Percentiles rank a stretch among this genome's conserved stretches.
phyloP scores from a whole-genome alignment of 768 basidiomycete species.

The Pleurotus salmoneostramineus region DNA sequence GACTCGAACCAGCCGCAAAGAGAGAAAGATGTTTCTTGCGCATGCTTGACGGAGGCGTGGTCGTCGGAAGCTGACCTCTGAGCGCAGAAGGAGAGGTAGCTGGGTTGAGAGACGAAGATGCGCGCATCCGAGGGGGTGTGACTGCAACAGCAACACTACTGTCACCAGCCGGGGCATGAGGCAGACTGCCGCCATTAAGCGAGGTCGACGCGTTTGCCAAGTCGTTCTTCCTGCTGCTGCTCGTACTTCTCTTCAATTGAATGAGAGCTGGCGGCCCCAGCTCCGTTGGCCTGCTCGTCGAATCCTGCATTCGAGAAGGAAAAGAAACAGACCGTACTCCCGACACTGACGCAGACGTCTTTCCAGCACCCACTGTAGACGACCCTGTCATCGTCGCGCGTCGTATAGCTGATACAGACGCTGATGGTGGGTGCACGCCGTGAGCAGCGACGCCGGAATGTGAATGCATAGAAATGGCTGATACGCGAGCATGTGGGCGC shows the following conservation, averaged over 20 bases:
- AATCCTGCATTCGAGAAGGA: background rate
- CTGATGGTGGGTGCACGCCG: background rate
- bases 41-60: conserved; percentile 1
- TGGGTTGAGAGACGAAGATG: conserved; percentile 6
- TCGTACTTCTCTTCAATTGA: background rate
- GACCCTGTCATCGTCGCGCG: background rate
- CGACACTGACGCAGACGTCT: conserved; percentile 3
- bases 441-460: conserved; percentile 8
- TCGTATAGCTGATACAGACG: conserved; percentile 1
- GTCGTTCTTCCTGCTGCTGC: background rate
- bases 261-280: background rate
- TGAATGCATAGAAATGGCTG: conserved; percentile 5
- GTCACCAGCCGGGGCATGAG: background rate
- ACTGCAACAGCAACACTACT: background rate
- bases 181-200: background rate
- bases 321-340: conserved; percentile 1
- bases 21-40: conserved; percentile 1
- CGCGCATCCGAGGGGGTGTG: conserved; percentile 3
- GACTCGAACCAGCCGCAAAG: background rate
- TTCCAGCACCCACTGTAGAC: background rate
- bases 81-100: background rate
- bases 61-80: background rate
- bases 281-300: background rate
- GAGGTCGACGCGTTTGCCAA: background rate
- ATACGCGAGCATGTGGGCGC: conserved; percentile 9